Evolutionary conservation across 768 basidiomycete species (phyloP).

Genomic region (Boletus pseudopeckii): DNA sequence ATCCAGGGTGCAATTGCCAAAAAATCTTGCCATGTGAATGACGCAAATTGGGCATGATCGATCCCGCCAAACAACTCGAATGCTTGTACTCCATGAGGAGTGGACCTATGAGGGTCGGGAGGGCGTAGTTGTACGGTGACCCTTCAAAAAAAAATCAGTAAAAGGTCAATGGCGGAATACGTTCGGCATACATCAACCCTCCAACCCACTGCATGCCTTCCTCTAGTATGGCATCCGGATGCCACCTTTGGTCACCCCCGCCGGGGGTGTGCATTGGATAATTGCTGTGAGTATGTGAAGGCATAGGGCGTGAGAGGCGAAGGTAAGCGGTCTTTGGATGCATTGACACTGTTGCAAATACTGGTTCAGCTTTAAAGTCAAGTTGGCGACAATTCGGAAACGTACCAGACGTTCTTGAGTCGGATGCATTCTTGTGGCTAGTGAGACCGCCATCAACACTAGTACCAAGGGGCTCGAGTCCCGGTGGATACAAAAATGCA

Average conservation of each 20-base stretch:
- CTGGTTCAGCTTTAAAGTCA: background rate
- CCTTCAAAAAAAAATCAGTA: slow-evolving; percentile 37
- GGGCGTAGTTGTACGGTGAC: slow-evolving; percentile 58
- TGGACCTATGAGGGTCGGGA: slow-evolving; percentile 38
- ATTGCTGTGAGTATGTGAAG: slow-evolving; percentile 49
- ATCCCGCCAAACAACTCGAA: slow-evolving; percentile 45
- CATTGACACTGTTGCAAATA: background rate
- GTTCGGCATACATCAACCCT: slow-evolving; percentile 53
- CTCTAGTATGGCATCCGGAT: slow-evolving; percentile 49
- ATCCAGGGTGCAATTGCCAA: slow-evolving; percentile 78
- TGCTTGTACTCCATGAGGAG: slow-evolving; percentile 42
- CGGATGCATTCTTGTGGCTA: slow-evolving; percentile 1
- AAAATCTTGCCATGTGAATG: slow-evolving; percentile 68
- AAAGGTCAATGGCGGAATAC: background rate
- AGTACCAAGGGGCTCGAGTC: slow-evolving; percentile 39
- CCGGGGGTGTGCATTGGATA: slow-evolving; percentile 77
- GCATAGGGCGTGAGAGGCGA: slow-evolving; percentile 53
- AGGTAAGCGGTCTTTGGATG: slow-evolving; percentile 31
- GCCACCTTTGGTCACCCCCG: slow-evolving; percentile 65
- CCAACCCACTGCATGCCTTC: slow-evolving; percentile 73
- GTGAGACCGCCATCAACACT: background rate
- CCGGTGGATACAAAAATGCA: slow-evolving; percentile 65
- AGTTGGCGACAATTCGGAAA: background rate
- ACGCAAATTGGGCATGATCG: slow-evolving; percentile 59
- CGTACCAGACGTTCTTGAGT: slow-evolving; percentile 1